Conservation (phyloP, 2,329 filamentous ascomycete species). For the Biscogniauxia marginata region DNA sequence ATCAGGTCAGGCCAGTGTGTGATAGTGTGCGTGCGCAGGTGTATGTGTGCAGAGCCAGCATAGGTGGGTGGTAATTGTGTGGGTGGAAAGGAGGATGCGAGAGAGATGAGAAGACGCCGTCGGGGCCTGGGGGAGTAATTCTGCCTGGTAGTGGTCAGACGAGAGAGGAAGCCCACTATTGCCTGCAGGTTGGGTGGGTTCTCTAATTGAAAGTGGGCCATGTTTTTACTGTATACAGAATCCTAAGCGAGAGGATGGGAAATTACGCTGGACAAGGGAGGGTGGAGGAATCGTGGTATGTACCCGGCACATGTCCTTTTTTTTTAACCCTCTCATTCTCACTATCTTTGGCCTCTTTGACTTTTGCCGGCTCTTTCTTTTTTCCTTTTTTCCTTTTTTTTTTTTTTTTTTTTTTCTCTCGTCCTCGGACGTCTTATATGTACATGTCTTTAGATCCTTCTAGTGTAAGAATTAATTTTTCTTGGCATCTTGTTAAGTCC, state of each 20-base stretch:
- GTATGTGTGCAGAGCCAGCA: background rate
- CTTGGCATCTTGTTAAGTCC: background rate
- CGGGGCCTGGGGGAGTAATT: background rate
- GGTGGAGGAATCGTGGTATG: too few relatives aligned
- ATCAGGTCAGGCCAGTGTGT: background rate
- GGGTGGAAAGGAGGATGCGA: conserved; percentile 10
- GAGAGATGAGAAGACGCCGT: background rate
- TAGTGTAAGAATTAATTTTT: too few relatives aligned
- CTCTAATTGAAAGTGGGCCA: background rate
- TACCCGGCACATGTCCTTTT: too few relatives aligned
- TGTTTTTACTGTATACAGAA: conserved; percentile 20
- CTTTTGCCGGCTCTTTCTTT: background rate
- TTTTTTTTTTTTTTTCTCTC: background rate
- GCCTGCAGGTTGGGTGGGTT: conserved; percentile 4
- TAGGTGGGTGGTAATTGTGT: conserved; percentile 3
- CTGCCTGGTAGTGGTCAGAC: background rate
- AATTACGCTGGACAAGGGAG: conserved; percentile 26
- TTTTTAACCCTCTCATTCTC: too few relatives aligned
- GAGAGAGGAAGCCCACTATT: conserved; percentile 7
- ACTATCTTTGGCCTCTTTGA: too few relatives aligned
- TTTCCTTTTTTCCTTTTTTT: background rate
- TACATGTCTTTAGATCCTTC: background rate
- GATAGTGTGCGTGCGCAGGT: background rate
- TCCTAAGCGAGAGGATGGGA: conserved; percentile 26
- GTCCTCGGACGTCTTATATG: background rate